Conservation (phyloP, 352 stramenopile genomes). For the Peronosclerospora sorghi region DNA sequence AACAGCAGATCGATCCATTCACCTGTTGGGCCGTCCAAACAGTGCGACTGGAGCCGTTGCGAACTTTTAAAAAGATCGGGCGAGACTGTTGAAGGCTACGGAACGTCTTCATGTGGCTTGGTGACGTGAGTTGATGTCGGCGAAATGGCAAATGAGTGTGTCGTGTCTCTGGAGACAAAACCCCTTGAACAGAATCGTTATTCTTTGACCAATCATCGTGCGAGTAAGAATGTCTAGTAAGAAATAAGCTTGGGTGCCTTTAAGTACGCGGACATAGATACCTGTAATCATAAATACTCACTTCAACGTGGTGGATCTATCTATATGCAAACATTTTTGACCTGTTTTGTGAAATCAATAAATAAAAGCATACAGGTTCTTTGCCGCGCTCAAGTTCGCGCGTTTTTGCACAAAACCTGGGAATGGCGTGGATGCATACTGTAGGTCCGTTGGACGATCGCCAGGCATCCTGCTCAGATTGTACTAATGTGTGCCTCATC, state of each 20-base stretch:
- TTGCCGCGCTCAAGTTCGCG: too few relatives aligned
- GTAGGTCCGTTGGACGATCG: too few relatives aligned
- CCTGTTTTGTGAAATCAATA: too few relatives aligned
- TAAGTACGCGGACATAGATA: neutral
- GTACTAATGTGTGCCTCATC: too few relatives aligned
- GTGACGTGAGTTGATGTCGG: constrained; percentile 6
- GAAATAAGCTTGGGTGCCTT: neutral
- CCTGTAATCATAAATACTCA: neutral
- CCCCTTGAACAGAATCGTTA: neutral
- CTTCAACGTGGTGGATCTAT: neutral
- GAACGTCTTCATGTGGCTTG: constrained; percentile 9
- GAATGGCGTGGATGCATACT: too few relatives aligned
- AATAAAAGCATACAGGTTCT: too few relatives aligned
- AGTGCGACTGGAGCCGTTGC: constrained; percentile 13
- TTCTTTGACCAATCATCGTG: neutral
- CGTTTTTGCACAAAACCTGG: too few relatives aligned
- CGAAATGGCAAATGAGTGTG: constrained; percentile 17
- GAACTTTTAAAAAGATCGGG: constrained; percentile 9
- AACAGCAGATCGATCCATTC: neutral
- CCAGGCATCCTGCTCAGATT: too few relatives aligned
- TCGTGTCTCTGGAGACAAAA: neutral
- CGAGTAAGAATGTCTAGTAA: neutral
- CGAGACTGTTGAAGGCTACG: constrained; percentile 6
- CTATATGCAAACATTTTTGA: neutral
- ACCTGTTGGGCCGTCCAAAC: constrained; percentile 37